Conservation (phyloP, 768 basidiomycete species). For the Lactarius evosmus region DNA sequence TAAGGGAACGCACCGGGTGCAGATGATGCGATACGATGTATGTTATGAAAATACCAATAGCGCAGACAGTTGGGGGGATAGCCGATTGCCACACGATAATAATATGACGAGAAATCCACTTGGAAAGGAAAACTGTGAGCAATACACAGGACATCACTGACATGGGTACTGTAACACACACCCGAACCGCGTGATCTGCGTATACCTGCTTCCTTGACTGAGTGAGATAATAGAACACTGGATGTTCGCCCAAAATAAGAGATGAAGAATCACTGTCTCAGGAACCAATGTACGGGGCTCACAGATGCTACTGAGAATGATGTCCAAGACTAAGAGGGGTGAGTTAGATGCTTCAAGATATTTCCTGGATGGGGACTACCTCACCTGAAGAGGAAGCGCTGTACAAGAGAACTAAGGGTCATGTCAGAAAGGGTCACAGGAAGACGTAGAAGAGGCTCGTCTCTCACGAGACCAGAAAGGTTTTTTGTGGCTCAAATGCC, state of each 20-base stretch:
- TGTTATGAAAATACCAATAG: background rate
- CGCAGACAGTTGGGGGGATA: slow-evolving; percentile 9
- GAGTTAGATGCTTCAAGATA: background rate
- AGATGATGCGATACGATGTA: background rate
- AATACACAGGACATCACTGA: background rate
- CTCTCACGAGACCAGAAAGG: slow-evolving; percentile 9
- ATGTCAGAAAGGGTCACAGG: background rate
- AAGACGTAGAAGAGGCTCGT: background rate
- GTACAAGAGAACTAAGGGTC: background rate
- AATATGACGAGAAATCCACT: slow-evolving; percentile 4
- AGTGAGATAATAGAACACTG: slow-evolving; percentile 10
- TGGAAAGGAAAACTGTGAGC: background rate
- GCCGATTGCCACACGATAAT: slow-evolving; percentile 14
- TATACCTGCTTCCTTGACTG: slow-evolving; percentile 4
- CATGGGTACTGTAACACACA: background rate
- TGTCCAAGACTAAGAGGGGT: slow-evolving; percentile 2
- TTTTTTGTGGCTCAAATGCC: too few species aligned
- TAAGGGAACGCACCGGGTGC: background rate
- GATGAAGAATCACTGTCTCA: too few species aligned
- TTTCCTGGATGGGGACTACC: background rate
- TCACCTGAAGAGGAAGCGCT: slow-evolving; percentile 5
- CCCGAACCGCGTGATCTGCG: slow-evolving; percentile 3
- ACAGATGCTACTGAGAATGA: slow-evolving; percentile 3
- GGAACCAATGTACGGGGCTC: background rate
- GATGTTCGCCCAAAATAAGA: background rate